Percentiles rank a stretch among this genome's conserved stretches.
These are phyloP conservation scores for Phytophthora pistaciae DNA, from an alignment of 352 stramenopile genomes.

Conservation along the genomic window DNA sequence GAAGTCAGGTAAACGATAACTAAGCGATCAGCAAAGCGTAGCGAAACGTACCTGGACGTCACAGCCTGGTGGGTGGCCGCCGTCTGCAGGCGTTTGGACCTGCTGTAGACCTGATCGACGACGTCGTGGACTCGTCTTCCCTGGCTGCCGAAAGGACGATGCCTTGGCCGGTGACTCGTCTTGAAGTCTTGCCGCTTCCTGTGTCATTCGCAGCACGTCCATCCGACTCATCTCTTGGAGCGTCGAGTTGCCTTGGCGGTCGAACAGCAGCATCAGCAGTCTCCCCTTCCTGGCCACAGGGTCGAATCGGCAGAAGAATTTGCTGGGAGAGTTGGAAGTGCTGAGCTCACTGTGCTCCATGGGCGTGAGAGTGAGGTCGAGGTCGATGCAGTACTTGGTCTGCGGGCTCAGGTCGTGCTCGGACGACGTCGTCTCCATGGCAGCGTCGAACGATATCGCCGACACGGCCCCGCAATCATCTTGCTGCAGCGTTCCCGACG, in stretches of 20 bases:
- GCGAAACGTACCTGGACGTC: constrained; percentile 44
- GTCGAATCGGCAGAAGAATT: constrained; percentile 50
- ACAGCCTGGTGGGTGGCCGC: constrained; percentile 17
- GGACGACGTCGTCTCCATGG: constrained; percentile 20
- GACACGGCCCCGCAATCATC: constrained; percentile 5
- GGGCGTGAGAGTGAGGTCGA: constrained; percentile 22
- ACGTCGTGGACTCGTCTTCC: constrained; percentile 17
- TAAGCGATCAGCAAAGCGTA: neutral
- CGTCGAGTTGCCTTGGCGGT: constrained; percentile 48
- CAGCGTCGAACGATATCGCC: constrained; percentile 10
- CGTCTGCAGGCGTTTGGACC: constrained; percentile 3
- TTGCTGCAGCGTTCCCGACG: constrained; percentile 4
- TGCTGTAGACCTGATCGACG: constrained; percentile 6
- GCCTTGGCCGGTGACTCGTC: constrained; percentile 7
- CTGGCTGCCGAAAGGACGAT: constrained; percentile 12
- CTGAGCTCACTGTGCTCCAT: constrained; percentile 34
- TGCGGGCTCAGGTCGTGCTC: constrained; percentile 30
- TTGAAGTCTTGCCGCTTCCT: constrained; percentile 52
- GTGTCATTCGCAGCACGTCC: constrained; percentile 63
- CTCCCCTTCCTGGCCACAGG: constrained; percentile 38
- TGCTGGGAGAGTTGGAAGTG: constrained; percentile 29
- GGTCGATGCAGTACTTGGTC: constrained; percentile 32
- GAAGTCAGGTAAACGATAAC: constrained; percentile 8
- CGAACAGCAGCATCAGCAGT: constrained; percentile 55
- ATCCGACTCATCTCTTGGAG: constrained; percentile 60